These are phyloP conservation scores for Aspergillus cejpii DNA, from an alignment of 2,329 filamentous ascomycete genomes.

Conservation along the genomic window DNA sequence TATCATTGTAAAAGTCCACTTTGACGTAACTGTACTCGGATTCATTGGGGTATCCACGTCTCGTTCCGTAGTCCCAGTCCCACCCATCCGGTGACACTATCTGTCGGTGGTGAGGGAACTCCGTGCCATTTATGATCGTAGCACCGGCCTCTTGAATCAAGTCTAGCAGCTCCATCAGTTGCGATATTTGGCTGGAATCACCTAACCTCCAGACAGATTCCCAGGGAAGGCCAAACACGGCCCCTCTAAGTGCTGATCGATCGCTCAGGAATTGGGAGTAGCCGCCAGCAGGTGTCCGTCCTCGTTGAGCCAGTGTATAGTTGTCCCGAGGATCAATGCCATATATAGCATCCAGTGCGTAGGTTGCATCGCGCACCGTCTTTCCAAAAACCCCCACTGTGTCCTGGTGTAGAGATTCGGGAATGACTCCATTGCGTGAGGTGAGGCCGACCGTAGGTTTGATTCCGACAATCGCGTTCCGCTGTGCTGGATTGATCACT, in stretches of 20 bases:
- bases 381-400: conserved; percentile 61
- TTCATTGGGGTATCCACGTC: conserved; percentile 60
- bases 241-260: conserved; percentile 51
- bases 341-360: conserved; percentile 61
- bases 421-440: conserved; percentile 57
- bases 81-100: conserved; percentile 62
- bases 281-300: conserved; percentile 49
- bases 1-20: conserved; percentile 56
- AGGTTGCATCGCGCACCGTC: conserved; percentile 62
- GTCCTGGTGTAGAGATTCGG: conserved; percentile 62
- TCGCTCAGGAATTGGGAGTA: conserved; percentile 54
- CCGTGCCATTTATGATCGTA: conserved; percentile 62
- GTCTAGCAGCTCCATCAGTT: conserved; percentile 48
- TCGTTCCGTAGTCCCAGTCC: conserved; percentile 64
- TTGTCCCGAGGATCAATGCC: conserved; percentile 59
- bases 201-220: conserved; percentile 61
- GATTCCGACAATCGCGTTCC: conserved; percentile 63
- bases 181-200: conserved; percentile 49
- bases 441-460: conserved; percentile 71
- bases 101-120: conserved; percentile 56
- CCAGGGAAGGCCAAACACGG: conserved; percentile 66
- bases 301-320: conserved; percentile 55
- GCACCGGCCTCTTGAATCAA: conserved; percentile 57
- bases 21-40: conserved; percentile 69
- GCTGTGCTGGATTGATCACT: conserved; percentile 65